Conservation (phyloP, 164 flowering plant species). For the Buxus sempervirens region DNA sequence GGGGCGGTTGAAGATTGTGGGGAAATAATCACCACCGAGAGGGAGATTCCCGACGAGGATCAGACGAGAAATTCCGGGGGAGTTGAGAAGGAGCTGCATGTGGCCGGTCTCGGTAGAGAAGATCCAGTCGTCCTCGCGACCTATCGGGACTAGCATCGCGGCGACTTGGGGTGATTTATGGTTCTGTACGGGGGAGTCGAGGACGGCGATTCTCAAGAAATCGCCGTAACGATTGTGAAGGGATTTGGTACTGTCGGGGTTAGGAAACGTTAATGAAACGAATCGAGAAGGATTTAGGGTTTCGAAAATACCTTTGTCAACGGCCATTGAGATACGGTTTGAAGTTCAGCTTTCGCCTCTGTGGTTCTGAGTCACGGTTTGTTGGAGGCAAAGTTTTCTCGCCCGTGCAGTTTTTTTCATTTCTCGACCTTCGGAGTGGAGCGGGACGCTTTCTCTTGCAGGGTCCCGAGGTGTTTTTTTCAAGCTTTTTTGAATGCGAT, state of each 20-base stretch:
- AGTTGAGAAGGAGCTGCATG: slow-evolving; percentile 57
- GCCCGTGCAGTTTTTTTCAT: no score
- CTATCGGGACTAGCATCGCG: slow-evolving; percentile 70
- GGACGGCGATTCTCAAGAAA: slow-evolving; percentile 57
- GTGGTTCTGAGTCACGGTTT: no score
- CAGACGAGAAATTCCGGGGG: slow-evolving; percentile 58
- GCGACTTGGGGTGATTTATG: slow-evolving; percentile 38
- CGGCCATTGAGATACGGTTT: slow-evolving; percentile 34
- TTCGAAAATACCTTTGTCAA: slow-evolving; percentile 52
- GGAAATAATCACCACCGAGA: neutral
- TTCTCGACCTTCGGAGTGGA: no score
- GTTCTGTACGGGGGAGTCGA: slow-evolving; percentile 46
- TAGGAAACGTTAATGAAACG: slow-evolving; percentile 70
- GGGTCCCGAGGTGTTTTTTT: no score
- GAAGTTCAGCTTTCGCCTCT: no score
- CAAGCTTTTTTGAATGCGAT: no score
- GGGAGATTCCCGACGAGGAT: slow-evolving; percentile 56
- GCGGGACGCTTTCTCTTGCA: no score
- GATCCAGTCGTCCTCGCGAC: slow-evolving; percentile 80
- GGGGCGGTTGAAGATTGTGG: slow-evolving; percentile 12
- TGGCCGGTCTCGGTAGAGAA: slow-evolving; percentile 80
- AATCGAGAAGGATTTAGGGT: slow-evolving; percentile 58
- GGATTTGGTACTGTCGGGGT: slow-evolving; percentile 19
- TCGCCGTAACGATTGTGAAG: slow-evolving; percentile 12
- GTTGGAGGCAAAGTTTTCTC: no score